Base-by-base conservation (phyloP, 306 rosid species). In the Citrullus mucosospermus region DNA sequence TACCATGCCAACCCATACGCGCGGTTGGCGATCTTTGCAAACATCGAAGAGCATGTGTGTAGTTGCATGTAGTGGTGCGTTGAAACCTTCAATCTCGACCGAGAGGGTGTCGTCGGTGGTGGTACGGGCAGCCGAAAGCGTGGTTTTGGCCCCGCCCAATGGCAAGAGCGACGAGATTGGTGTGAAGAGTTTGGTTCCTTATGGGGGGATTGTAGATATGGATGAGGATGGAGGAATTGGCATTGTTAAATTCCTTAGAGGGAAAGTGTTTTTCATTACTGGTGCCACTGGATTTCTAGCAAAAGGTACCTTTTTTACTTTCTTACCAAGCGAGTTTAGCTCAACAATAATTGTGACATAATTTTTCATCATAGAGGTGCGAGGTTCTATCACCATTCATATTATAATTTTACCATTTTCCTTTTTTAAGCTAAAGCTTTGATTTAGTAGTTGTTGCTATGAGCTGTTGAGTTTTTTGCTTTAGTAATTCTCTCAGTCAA, bases 271-370 rank as follows among this genome's bases (percentile, higher is more conserved):
- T 78, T 89, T 95, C 55, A 71, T 95, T 25, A 95, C 98, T 73
- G 97, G 98, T 17, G 91, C 90, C 60, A 95, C 97, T 38, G 98
- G 98, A 14, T 95, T 95, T 88, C 97, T 95, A 13, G 98, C 92
- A 1, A 95, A 95, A 88, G 97, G 98, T 92, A 60, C 28, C 5
- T 0, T 53, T 51, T 50, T 44, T 36, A 4, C 39, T 36, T 32
- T 25, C 1, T 25, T 25, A 25, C 1, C 28, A 0, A 25, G 1
- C 28, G 28, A 25, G 28, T 25, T 25, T 25, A 25, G 28, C 28
- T 25, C 1, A 25, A 1, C 1, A 25, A 25, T 25, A 25, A 25
- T 25, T 25, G 28, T 25, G 28, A 25, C 28, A 25, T 25, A 25
- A 25, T 1, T 25, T 25, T 25, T 25, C 28, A 25, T 25, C 28